Percentiles rank a stretch among this genome's conserved stretches.
phyloP scores from a whole-genome alignment of 495 filamentous ascomycete genomes.

The Oidiodendron maius region DNA sequence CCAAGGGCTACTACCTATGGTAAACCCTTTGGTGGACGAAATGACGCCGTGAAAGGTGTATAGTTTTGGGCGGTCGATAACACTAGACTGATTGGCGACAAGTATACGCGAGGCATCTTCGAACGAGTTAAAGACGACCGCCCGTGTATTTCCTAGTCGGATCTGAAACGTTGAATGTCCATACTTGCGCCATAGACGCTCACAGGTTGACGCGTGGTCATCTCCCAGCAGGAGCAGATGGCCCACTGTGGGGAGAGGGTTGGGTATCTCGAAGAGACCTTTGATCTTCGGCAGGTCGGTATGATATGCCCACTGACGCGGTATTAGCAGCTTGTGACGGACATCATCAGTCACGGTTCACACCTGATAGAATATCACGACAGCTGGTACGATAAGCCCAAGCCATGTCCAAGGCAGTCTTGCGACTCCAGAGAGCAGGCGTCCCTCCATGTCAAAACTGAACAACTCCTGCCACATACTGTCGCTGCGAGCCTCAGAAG shows the following conservation, averaged over 20 bases:
- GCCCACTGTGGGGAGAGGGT: constrained; percentile 41
- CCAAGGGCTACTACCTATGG: constrained; percentile 59
- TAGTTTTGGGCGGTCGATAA: constrained; percentile 41
- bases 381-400: too few relatives aligned
- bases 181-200: constrained; percentile 48
- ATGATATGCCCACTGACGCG: too few relatives aligned
- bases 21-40: constrained; percentile 49
- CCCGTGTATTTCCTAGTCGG: constrained; percentile 44
- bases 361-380: too few relatives aligned
- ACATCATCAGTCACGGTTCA: too few relatives aligned
- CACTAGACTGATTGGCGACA: constrained; percentile 38
- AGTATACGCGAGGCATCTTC: constrained; percentile 40
- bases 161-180: constrained; percentile 50
- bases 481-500: too few relatives aligned
- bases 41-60: constrained; percentile 46
- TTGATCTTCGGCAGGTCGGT: constrained; percentile 44
- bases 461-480: too few relatives aligned
- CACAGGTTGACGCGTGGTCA: constrained; percentile 48
- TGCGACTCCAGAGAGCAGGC: too few relatives aligned
- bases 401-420: too few relatives aligned
- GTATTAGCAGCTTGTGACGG: too few relatives aligned
- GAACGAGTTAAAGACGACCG: constrained; percentile 43
- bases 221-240: constrained; percentile 50
- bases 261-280: constrained; percentile 46
- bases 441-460: too few relatives aligned